phyloP scores from a whole-genome alignment of 768 basidiomycete genomes.

The Clavaria fumosa region DNA sequence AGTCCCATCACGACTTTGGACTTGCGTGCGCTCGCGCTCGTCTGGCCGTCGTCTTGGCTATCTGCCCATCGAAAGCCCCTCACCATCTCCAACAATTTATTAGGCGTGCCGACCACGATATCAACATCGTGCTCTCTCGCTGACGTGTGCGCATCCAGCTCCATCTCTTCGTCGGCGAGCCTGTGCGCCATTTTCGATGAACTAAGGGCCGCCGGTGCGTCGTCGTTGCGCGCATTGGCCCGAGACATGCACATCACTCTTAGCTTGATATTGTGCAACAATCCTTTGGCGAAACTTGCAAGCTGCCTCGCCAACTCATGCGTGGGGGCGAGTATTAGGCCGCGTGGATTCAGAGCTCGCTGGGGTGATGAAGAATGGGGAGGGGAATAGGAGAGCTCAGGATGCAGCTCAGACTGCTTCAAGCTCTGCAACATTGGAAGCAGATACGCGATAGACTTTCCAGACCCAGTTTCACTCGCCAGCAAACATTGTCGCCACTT shows the following conservation, averaged over 20 bases:
- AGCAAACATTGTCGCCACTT: slow-evolving; percentile 44
- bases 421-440: slow-evolving; percentile 69
- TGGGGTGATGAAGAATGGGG: background rate
- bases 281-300: slow-evolving; percentile 52
- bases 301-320: slow-evolving; percentile 82
- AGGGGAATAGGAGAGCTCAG: slow-evolving; percentile 3
- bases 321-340: slow-evolving; percentile 72
- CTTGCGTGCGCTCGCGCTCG: slow-evolving; percentile 23
- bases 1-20: slow-evolving; percentile 43
- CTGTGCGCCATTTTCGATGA: slow-evolving; percentile 35
- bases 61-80: slow-evolving; percentile 39
- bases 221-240: slow-evolving; percentile 29
- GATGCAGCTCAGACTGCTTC: slow-evolving; percentile 43
- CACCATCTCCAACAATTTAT: slow-evolving; percentile 48
- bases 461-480: slow-evolving; percentile 83
- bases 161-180: slow-evolving; percentile 15
- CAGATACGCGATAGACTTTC: slow-evolving; percentile 84
- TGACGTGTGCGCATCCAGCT: slow-evolving; percentile 12
- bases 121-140: slow-evolving; percentile 25
- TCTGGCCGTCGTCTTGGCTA: slow-evolving; percentile 8
- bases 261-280: slow-evolving; percentile 62
- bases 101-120: slow-evolving; percentile 50
- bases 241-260: slow-evolving; percentile 59
- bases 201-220: slow-evolving; percentile 16
- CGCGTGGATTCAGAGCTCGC: slow-evolving; percentile 42